Evolutionary conservation across 2,329 filamentous ascomycete species (phyloP).

Genomic region (Bipolaris oryzae): DNA sequence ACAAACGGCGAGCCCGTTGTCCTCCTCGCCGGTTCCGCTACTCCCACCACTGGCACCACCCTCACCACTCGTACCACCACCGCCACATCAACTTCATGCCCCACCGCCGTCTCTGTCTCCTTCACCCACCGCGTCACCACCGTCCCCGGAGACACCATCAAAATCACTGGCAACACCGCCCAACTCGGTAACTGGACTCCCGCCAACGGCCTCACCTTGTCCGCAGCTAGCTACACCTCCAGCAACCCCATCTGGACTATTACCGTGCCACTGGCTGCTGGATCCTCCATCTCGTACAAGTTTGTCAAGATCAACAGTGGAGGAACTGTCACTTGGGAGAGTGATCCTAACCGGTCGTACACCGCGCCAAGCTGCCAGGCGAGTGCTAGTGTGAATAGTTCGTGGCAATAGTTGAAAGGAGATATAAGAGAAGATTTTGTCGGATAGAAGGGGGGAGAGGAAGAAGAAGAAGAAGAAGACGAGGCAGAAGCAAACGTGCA

Average conservation of each 20-base stretch:
- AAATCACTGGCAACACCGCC: slow-evolving; percentile 52
- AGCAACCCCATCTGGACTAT: slow-evolving; percentile 57
- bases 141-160: slow-evolving; percentile 57
- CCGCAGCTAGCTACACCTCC: slow-evolving; percentile 52
- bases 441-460: too few relatives aligned
- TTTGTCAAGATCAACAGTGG: slow-evolving; percentile 56
- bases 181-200: slow-evolving; percentile 56
- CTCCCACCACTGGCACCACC: slow-evolving; percentile 22
- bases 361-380: slow-evolving; percentile 38
- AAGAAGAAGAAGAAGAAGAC: too few relatives aligned
- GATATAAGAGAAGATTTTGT: neutral
- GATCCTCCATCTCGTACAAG: slow-evolving; percentile 52
- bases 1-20: slow-evolving; percentile 54
- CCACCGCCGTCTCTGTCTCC: slow-evolving; percentile 44
- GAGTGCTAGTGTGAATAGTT: slow-evolving; percentile 31
- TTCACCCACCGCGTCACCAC: slow-evolving; percentile 57
- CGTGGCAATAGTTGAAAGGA: slow-evolving; percentile 19
- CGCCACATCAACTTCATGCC: slow-evolving; percentile 25
- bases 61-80: slow-evolving; percentile 12
- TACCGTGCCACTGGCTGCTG: slow-evolving; percentile 50
- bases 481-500: too few relatives aligned
- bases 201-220: slow-evolving; percentile 48
- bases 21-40: slow-evolving; percentile 33
- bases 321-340: slow-evolving; percentile 55
- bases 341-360: slow-evolving; percentile 52